A percentile compares a stretch with the other conserved stretches of the same genome.
Conservation (phyloP, 2,329 filamentous ascomycete species). For the Stagonosporopsis vannaccii region DNA sequence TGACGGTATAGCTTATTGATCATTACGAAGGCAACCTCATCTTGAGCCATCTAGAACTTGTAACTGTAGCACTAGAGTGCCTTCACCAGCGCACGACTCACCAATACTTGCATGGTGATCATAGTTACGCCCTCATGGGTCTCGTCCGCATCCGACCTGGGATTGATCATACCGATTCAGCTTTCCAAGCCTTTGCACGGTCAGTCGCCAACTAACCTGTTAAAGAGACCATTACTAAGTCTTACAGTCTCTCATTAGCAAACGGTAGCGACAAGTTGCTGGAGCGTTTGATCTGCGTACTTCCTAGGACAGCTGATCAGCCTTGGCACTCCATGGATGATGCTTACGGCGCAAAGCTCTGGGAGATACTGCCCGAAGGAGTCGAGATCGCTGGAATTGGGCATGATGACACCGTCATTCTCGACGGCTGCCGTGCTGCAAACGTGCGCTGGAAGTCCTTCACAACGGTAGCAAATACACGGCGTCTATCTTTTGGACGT, state of each 20-base stretch:
- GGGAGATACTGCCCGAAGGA: conserved; percentile 54
- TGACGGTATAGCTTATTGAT: conserved; percentile 51
- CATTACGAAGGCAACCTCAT: conserved; percentile 55
- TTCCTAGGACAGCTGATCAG: conserved; percentile 43
- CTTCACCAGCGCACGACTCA: conserved; percentile 50
- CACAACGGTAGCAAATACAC: conserved; percentile 40
- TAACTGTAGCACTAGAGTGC: conserved; percentile 52
- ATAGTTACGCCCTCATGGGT: conserved; percentile 58
- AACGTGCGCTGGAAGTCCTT: conserved; percentile 56
- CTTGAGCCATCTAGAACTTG: conserved; percentile 53
- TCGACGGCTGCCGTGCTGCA: conserved; percentile 53
- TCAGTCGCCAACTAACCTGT: conserved; percentile 3
- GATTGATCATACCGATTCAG: conserved; percentile 50
- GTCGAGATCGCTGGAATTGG: conserved; percentile 53
- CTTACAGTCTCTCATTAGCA: conserved; percentile 50
- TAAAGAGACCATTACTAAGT: background rate
- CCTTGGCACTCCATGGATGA: conserved; percentile 55
- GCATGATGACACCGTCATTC: conserved; percentile 53
- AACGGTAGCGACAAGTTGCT: conserved; percentile 57
- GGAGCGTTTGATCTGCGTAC: conserved; percentile 55
- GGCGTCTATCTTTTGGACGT: conserved; percentile 39
- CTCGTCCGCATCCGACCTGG: conserved; percentile 52
- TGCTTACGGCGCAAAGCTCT: conserved; percentile 52
- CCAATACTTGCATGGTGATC: conserved; percentile 51
- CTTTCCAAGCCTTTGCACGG: conserved; percentile 58